These are phyloP conservation scores for Phallus indusiatus DNA, from an alignment of 768 basidiomycete species.

Conservation along the genomic window DNA sequence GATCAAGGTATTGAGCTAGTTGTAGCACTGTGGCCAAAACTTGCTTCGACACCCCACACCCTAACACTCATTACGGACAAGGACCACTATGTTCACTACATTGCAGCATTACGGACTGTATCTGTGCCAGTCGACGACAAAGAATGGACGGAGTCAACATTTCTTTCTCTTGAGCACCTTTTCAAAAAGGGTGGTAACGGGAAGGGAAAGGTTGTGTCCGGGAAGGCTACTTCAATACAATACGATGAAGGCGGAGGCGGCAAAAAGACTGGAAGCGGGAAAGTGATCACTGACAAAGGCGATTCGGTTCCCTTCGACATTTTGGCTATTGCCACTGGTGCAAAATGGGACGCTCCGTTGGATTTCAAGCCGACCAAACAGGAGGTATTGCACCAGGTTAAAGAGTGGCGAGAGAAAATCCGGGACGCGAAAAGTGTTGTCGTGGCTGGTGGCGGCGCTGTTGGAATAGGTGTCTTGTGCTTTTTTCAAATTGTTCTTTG, in stretches of 20 bases:
- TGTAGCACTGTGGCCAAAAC: constrained; percentile 38
- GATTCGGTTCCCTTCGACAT: constrained; percentile 41
- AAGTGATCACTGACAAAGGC: constrained; percentile 42
- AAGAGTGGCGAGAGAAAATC: constrained; percentile 23
- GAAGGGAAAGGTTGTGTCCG: constrained; percentile 27
- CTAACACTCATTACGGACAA: constrained; percentile 47
- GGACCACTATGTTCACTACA: constrained; percentile 40
- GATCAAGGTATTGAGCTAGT: constrained; percentile 31
- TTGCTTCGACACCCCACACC: constrained; percentile 38
- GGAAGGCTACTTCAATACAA: constrained; percentile 28
- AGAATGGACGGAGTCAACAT: constrained; percentile 22
- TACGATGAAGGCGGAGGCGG: constrained; percentile 18
- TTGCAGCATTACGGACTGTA: constrained; percentile 43
- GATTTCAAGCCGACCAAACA: constrained; percentile 27
- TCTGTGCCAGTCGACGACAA: constrained; percentile 35
- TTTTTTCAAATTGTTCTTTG: neutral
- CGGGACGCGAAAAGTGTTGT: constrained; percentile 30
- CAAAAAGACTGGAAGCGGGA: constrained; percentile 27
- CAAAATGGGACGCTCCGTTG: constrained; percentile 41
- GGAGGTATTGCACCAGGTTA: constrained; percentile 23
- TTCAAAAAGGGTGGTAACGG: constrained; percentile 40
- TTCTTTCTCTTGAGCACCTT: constrained; percentile 44
- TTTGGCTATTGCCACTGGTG: constrained; percentile 54
- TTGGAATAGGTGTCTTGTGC: constrained; percentile 35
- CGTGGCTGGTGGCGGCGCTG: constrained; percentile 47